Evolutionary conservation across 2,329 filamentous ascomycete genomes (phyloP), one percentile per base, ranked within the genome.

Genomic region (Pseudovirgaria hyperparasitica): DNA sequence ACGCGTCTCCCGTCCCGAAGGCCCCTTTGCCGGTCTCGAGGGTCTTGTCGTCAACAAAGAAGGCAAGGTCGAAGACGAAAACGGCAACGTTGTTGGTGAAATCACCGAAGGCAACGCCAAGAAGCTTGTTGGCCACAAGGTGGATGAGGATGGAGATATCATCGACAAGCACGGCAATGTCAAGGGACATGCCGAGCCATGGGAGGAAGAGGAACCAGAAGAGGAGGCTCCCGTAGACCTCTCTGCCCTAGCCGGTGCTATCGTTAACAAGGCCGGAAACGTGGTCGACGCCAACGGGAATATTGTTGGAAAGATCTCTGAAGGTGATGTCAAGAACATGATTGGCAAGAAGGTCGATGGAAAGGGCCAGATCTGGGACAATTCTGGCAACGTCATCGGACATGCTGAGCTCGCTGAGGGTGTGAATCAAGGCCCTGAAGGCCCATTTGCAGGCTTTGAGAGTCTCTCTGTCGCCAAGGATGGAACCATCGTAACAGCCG

Each of bases 131-230:
- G 82, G 82, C 10, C 76, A 81, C 24, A 44, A 63, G 6, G 82
- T 90, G 11, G 82, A 90, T 31, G 76, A 82, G 35, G 82, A 92
- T 36, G 82, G 82, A 19, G 82, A 90, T 31, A 73, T 92, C 17
- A 63, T 80, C 30, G 82, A 90, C 60, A 75, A 73, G 50, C 85
- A 82, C 45, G 72, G 69, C 31, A 71, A 69, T 33, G 60, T 67
- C 38, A 70, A 70, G 51, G 67, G 67, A 17, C 65, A 67, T 31
- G 66, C 63, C n/a, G 67, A 70, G 43, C 67, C 64, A 4, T 71
- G 62, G 28, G 58, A 67, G 33, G 55, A 61, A 33, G 54, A 54
- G 30, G 67, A 68, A 41, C 57, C 50, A 22, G 54, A 46, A 30
- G n/a, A n/a, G n/a, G n/a, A n/a, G n/a, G 48, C 41, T 25, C 58